Base-by-base conservation (phyloP, 148 eudicot species). In the Amaranthus cruentus region DNA sequence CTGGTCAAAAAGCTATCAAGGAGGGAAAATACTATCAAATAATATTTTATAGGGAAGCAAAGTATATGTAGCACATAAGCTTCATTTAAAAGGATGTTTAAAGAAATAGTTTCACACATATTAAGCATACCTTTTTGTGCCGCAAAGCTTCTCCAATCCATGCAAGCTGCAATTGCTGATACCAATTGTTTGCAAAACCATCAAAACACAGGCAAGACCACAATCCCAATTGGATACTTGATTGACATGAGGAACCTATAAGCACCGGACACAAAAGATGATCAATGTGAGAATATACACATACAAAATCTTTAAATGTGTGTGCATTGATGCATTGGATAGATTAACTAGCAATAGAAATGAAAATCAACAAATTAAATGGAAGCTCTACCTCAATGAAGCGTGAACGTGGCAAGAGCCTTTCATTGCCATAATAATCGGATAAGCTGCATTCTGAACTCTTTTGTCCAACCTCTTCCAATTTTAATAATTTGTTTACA, bases 171-270 rank as follows among this genome's bases (percentile, higher is more conserved):
- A 85, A 56, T 80, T 76, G 61, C 60, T 49, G 68, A 87, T 80
- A 72, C 96, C 99, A 74, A 90, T 85, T 44, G 96, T 84, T 76
- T 79, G 78, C 82, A 89, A 81, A 79, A 95, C 96, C 99, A 95
- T 95, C 84, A 92, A 63, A 73, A 92, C 82, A 79, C 99, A 95
- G 71, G 97, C 96, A 85, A 95, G 92, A 56, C 99, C 99, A 84
- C 97, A 95, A 80, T 95, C 99, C 99, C 99, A 95, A 57, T 87
- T 81, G 52, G 77, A 85, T 62, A 84, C 71, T 67, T 95, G 99
- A 69, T 84, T 87, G 72, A 95, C 72, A 62, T 90, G 96, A 42
- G 96, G 97, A 66, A 95, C 97, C 99, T 80, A 66, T 10, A 11
- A 13, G 63, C 71, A 66, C 15, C 72, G 57, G 44, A 51, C 14